Conservation (phyloP, 352 stramenopile species). For the Phytophthora meadii region DNA sequence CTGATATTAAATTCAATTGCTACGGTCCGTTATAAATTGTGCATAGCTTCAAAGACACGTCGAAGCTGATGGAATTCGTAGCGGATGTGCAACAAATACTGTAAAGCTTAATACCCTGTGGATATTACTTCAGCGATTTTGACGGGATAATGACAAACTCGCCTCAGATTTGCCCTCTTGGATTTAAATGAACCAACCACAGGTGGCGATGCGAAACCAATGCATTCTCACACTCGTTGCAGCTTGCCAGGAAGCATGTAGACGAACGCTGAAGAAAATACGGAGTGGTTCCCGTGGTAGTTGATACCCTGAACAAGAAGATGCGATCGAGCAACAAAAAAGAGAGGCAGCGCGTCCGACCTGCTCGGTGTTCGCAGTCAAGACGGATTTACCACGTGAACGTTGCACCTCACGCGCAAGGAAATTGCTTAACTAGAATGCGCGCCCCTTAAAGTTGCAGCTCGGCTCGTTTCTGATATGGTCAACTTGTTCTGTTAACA, state of each 20-base stretch:
- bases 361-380: not conserved
- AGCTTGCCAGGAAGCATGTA: too few species aligned
- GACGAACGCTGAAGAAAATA: too few species aligned
- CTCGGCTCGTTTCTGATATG: not conserved
- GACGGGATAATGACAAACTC: not conserved
- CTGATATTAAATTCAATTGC: not conserved
- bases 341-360: too few species aligned
- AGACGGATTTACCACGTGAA: constrained; percentile 1
- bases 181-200: not conserved
- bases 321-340: too few species aligned
- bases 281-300: too few species aligned
- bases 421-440: too few species aligned
- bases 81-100: not conserved
- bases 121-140: not conserved
- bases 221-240: not conserved
- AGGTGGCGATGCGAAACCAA: not conserved
- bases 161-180: not conserved
- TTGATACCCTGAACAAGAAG: too few species aligned
- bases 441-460: too few species aligned
- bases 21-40: constrained; percentile 11
- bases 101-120: not conserved
- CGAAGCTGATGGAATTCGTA: constrained; percentile 10
- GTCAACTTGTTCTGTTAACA: too few species aligned
- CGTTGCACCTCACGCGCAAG: too few species aligned
- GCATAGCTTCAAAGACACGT: constrained; percentile 29